phyloP scores from a whole-genome alignment of 1,284 basidiomycete species.

The Vanrija sp. region DNA sequence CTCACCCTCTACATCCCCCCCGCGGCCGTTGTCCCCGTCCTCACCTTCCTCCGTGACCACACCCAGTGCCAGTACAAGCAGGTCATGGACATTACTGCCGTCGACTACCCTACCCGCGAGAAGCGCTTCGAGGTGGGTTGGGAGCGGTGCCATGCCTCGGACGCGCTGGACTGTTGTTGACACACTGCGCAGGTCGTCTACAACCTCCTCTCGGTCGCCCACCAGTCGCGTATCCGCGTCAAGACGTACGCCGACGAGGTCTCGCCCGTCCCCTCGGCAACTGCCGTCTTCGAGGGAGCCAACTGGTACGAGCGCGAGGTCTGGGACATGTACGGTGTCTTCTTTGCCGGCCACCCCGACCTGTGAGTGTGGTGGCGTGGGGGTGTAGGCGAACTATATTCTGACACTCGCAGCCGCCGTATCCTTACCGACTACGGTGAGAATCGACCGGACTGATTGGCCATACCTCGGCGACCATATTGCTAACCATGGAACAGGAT shows the following conservation, averaged over 20 bases:
- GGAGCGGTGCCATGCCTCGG: not conserved
- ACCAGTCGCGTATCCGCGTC: slow-evolving; percentile 75
- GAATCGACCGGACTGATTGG: slow-evolving; percentile 53
- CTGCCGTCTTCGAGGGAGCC: slow-evolving; percentile 78
- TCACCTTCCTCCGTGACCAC: slow-evolving; percentile 95
- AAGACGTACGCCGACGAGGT: slow-evolving; percentile 98
- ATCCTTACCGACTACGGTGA: slow-evolving; percentile 96
- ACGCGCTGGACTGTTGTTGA: not conserved
- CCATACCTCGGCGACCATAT: not conserved
- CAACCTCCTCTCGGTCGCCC: slow-evolving; percentile 79
- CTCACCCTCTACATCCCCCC: slow-evolving; percentile 77
- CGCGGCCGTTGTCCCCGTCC: slow-evolving; percentile 72
- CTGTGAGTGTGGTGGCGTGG: slow-evolving; percentile 57
- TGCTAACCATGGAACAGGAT: slow-evolving; percentile 56
- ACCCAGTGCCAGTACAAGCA: slow-evolving; percentile 92
- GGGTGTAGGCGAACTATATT: slow-evolving; percentile 5
- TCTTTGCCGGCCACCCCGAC: slow-evolving; percentile 95
- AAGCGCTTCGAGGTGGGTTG: slow-evolving; percentile 77
- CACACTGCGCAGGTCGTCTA: slow-evolving; percentile 68
- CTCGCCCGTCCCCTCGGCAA: slow-evolving; percentile 84
- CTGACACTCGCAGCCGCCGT: slow-evolving; percentile 63
- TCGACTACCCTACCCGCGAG: slow-evolving; percentile 88
- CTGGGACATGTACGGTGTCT: slow-evolving; percentile 97
- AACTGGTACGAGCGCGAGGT: slow-evolving; percentile 98
- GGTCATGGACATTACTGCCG: slow-evolving; percentile 90